Evolutionary conservation across 2,329 filamentous ascomycete species (phyloP), one percentile per base, ranked within the genome.

Genomic region (Chrysoporthe cubensis): DNA sequence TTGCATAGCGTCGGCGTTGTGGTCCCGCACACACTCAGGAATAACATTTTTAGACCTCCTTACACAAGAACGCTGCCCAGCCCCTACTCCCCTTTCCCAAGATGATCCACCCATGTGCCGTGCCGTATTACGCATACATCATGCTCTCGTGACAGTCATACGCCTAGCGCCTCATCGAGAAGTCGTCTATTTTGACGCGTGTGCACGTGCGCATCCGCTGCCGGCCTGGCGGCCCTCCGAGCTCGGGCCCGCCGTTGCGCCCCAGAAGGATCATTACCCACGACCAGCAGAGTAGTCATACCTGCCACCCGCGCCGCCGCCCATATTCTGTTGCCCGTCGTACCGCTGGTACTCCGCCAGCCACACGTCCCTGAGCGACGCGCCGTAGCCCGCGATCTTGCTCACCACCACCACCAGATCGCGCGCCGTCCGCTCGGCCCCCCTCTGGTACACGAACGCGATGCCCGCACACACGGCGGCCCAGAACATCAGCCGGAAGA

Each of bases 401-500:
- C 79, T 74, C 11, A 75, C 80, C 43, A 85, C 69, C 1, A 81
- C 79, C 21, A 80, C 78, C 14, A 81, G 73, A 78, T 96, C 92
- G 69, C 84, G 82, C 16, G 86, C 79, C 71, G 89, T 90, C 67
- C 87, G 87, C 71, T 88, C 87, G 18, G 90, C 76, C 0, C 93
- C 90, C 2, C 92, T 82, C 74, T 89, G 88, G 77, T 85, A 91
- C 3, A 90, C 82, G 69, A 85, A 83, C 21, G 88, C 80, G 0
- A 83, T 82, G 0, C 88, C 54, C 0, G 83, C 82, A 4, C 84
- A 79, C 2, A 94, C 72, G 1, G 81, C 76, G 1, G 84, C 85
- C 88, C 89, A 96, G 71, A 93, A 88, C 1, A 86, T 77, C 54
- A 93, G 72, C 34, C 85, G 80, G 71, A 92, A 77, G 13, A 84